phyloP scores from a whole-genome alignment of 768 basidiomycete genomes.

The Trametes cinnabarina region DNA sequence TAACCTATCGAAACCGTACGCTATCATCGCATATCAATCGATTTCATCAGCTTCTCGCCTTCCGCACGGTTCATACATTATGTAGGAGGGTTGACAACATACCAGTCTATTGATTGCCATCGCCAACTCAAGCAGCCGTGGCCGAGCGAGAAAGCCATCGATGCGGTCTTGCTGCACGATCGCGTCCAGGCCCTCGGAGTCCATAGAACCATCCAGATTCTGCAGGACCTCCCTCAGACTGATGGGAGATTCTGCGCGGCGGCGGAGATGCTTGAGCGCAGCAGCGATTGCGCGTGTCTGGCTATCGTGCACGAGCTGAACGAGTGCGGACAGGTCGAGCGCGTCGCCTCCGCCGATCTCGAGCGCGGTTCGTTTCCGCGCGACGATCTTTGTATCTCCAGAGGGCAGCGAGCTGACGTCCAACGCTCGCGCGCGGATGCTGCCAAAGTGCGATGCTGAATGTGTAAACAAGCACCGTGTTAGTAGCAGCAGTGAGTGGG shows the following conservation, averaged over 20 bases:
- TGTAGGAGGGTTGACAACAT: background rate
- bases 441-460: slow-evolving; percentile 1
- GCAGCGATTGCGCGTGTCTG: slow-evolving; percentile 19
- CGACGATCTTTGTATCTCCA: background rate
- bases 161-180: slow-evolving; percentile 7
- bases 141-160: slow-evolving; percentile 18
- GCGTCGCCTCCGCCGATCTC: slow-evolving; percentile 10
- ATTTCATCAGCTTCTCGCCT: background rate
- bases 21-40: background rate
- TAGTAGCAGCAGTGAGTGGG: background rate
- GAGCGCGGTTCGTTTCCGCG: slow-evolving; percentile 7
- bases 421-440: background rate
- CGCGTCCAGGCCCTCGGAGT: slow-evolving; percentile 3
- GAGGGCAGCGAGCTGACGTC: slow-evolving; percentile 1
- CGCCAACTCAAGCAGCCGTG: slow-evolving; percentile 13
- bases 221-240: background rate
- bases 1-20: slow-evolving; percentile 9
- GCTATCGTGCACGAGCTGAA: slow-evolving; percentile 17
- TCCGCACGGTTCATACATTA: background rate
- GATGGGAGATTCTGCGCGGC: background rate
- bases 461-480: background rate
- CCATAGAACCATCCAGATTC: background rate
- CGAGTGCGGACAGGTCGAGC: slow-evolving; percentile 17
- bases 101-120: slow-evolving; percentile 23
- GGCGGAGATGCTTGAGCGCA: background rate